Base-by-base conservation (phyloP, 202 grass and related monocot genomes). In the Elaeis oleifera region DNA sequence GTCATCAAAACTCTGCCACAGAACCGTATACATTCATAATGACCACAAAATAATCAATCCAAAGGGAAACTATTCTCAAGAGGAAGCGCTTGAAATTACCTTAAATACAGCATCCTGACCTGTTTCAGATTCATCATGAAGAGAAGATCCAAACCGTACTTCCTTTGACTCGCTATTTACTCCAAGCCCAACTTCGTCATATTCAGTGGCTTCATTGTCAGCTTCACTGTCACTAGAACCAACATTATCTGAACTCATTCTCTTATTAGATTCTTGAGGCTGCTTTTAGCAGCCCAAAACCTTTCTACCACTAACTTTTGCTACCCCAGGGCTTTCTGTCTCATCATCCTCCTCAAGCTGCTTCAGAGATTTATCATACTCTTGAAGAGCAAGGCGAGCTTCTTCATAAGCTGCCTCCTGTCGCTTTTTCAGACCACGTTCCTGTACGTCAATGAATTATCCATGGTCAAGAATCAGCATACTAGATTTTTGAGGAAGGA, bases 301-400 rank as follows among this genome's bases (percentile, higher is more conserved):
- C 78, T 77, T 81, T 79, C 85, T 97, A 76, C 82, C 87, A 1
- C 56, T 73, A 68, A 89, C 60, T 68, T 81, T 84, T 7, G 62
- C 21, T 65, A 74, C 68, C 58, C 80, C 81, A 67, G 60, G 53
- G 72, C 81, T 79, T 53, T 69, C 73, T 74, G 79, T 50, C 17
- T 53, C 77, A 66, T 79, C 67, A 23, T 63, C 69, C 7, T 83
- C 79, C 58, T 91, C 82, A 78, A 92, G 63, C 50, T 91, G 84
- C 50, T 76, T 81, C 72, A 97, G 72, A 18, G 88, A 85, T 74
- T 81, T 79, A 76, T 92, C 88, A 36, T 80, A 97, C 56, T 97
- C 92, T 81, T 92, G 58, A 54, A 91, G 72, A 76, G 80, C 79
- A 62, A 72, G 74, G 5, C 61, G 74, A 68, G 84, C 85, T 79